Base-by-base conservation (phyloP, 2,329 filamentous ascomycete genomes). In the Acarospora socialis region DNA sequence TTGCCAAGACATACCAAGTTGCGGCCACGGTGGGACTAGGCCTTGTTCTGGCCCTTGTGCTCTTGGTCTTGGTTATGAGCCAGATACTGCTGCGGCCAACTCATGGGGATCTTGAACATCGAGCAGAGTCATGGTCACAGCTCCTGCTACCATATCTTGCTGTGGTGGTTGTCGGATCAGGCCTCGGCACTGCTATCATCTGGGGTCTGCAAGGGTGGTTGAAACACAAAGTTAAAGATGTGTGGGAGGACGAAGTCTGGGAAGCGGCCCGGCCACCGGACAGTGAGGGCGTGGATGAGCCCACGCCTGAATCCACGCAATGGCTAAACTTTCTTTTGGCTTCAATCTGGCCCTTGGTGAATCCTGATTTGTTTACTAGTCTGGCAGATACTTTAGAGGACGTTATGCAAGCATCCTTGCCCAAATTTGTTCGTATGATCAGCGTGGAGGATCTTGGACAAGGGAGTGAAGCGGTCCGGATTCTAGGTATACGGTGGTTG, bases 321-420 rank as follows among this genome's bases (percentile, higher is more conserved):
- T 83, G 78, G 79, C 61, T 83, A 33, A 83, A 83, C 47, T 75
- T 70, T 4, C 50, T 82, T 1, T 47, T 83, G 5, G 60, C 66
- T 3, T 69, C 76, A 2, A 65, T 82, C 4, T 83, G 79, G 79
- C 76, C 77, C 0, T 60, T 84, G 18, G 65, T 83, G 46, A 83
- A 83, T 46, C 79, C 78, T 0, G 79, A 83, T 43, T 61, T 84
- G 2, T 82, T 83, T 44, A 64, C 68, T 1, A 72, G 70, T 20
- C 51, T 82, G 2, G 67, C 72, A 1, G 78, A 83, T 44, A 78
- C 70, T 17, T 64, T 84, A 3, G 79, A 83, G 52, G 79, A 83
- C 49, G 74, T 83, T 28, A 83, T 83, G 79, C 79, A 83, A 54
- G 77, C 78, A 2, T 79, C 73, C 6, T 55, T 82, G 12, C 77